phyloP scores from a whole-genome alignment of 2,329 filamentous ascomycete genomes.

The Metarhizium guizhouense region DNA sequence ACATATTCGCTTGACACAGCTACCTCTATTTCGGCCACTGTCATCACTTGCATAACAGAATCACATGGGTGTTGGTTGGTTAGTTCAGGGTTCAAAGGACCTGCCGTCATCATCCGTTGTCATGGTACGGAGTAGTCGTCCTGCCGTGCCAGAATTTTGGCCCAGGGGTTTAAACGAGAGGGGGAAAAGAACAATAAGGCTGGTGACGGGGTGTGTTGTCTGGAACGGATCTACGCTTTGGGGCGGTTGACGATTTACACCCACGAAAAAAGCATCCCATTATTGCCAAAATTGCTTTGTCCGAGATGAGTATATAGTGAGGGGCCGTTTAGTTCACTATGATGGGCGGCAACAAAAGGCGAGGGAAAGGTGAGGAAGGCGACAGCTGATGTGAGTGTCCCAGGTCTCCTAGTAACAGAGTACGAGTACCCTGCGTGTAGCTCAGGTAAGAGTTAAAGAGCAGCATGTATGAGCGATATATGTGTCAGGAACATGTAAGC shows the following conservation, averaged over 20 bases:
- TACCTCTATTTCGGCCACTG: conserved; percentile 8
- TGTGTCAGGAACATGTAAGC: background rate
- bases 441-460: background rate
- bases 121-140: background rate
- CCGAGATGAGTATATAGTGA: background rate
- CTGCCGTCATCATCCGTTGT: background rate
- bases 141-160: background rate
- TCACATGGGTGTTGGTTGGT: background rate
- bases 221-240: background rate
- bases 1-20: background rate
- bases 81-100: background rate
- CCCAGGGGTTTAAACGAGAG: background rate
- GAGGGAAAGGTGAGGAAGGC: background rate
- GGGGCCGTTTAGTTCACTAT: background rate
- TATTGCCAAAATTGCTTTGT: conserved; percentile 5
- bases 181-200: background rate
- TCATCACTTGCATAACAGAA: background rate
- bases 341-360: background rate
- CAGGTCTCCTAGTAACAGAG: conserved; percentile 6
- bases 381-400: background rate
- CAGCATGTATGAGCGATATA: conserved; percentile 8
- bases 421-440: conserved; percentile 7
- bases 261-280: background rate
- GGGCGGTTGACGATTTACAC: background rate
- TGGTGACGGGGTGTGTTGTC: background rate